phyloP scores from a whole-genome alignment of 768 basidiomycete genomes.

The Agaricus blazei region DNA sequence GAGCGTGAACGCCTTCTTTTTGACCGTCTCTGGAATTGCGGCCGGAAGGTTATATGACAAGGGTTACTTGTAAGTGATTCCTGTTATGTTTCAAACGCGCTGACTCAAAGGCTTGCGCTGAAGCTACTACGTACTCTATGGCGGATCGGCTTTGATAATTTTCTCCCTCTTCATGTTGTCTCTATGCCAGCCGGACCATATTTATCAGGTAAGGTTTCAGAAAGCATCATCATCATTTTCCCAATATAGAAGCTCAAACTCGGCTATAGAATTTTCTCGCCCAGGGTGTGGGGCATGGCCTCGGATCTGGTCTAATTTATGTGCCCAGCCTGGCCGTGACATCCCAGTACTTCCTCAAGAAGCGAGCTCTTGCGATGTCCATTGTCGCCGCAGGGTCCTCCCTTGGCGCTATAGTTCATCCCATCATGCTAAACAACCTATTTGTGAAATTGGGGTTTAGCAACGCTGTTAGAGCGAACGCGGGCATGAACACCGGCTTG shows the following conservation, averaged over 20 bases:
- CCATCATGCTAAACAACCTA: constrained; percentile 49
- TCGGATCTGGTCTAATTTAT: constrained; percentile 39
- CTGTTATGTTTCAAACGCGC: background rate
- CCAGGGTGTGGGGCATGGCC: constrained; percentile 43
- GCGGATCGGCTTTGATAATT: constrained; percentile 21
- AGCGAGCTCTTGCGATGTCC: constrained; percentile 41
- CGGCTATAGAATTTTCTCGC: constrained; percentile 33
- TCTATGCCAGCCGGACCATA: constrained; percentile 20
- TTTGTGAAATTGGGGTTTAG: constrained; percentile 17
- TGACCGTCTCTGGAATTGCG: constrained; percentile 18
- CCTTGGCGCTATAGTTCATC: constrained; percentile 33
- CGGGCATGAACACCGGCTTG: constrained; percentile 14
- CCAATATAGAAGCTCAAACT: no score
- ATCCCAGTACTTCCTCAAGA: constrained; percentile 38
- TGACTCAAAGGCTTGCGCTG: no score
- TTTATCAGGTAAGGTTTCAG: constrained; percentile 22
- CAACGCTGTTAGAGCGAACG: constrained; percentile 13
- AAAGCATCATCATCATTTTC: no score
- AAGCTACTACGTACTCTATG: constrained; percentile 24
- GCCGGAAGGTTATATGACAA: constrained; percentile 23
- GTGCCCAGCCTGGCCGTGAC: constrained; percentile 38
- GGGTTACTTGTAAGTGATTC: constrained; percentile 22
- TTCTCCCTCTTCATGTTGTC: constrained; percentile 31
- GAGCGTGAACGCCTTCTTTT: constrained; percentile 20
- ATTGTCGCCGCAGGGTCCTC: constrained; percentile 20